These are phyloP conservation scores for Debaryomyces castellii DNA, from an alignment of 805 yeast genomes.

Conservation along the genomic window DNA sequence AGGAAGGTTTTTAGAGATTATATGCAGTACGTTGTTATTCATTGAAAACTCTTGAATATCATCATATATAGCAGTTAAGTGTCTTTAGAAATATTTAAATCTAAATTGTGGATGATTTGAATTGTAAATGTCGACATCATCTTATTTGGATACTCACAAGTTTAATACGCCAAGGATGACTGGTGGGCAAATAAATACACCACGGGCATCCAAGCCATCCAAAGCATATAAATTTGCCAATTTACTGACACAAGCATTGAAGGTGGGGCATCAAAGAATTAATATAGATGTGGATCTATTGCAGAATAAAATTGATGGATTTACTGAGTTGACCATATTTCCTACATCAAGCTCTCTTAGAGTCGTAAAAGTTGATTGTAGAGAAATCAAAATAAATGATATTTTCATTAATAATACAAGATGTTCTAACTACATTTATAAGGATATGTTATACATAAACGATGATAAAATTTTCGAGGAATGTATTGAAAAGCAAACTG, in stretches of 20 bases:
- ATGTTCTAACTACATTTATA: constrained; percentile 52
- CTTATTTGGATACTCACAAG: constrained; percentile 6
- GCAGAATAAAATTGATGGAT: constrained; percentile 59
- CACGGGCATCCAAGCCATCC: constrained; percentile 18
- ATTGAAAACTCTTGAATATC: not conserved
- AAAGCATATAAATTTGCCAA: constrained; percentile 17
- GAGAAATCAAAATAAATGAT: constrained; percentile 65
- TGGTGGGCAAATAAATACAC: constrained; percentile 13
- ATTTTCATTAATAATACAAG: constrained; percentile 61
- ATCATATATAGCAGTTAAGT: not conserved
- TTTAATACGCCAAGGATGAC: constrained; percentile 8
- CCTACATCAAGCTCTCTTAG: constrained; percentile 65
- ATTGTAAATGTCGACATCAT: constrained; percentile 11
- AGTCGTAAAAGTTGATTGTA: constrained; percentile 71
- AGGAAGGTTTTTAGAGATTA: constrained; percentile 1
- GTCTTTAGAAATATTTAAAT: not conserved
- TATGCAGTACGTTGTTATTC: not conserved
- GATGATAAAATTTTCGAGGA: constrained; percentile 30
- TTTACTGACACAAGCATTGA: constrained; percentile 49
- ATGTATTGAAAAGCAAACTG: constrained; percentile 18
- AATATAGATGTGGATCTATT: constrained; percentile 76
- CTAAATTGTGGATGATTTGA: constrained; percentile 1
- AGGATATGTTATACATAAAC: constrained; percentile 50
- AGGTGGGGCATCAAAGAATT: constrained; percentile 82
- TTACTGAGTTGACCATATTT: constrained; percentile 77